Percentiles rank a stretch among this genome's conserved stretches.
These are phyloP conservation scores for Entophlyctis luteolus DNA, from an alignment of 192 early-diverging fungal genomes.

Conservation along the genomic window DNA sequence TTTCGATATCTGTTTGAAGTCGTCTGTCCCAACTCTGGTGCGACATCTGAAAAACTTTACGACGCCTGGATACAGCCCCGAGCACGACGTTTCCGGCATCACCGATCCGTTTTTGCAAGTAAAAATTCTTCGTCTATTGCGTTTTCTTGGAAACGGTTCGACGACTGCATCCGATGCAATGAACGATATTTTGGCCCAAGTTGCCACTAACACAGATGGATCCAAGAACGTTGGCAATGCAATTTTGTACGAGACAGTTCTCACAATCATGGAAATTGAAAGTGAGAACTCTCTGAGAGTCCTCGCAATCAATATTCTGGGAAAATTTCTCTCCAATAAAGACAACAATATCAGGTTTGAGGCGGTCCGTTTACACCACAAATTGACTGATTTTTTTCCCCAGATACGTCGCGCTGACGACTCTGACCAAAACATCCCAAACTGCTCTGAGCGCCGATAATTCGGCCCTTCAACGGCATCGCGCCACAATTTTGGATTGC, in stretches of 20 bases:
- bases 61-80: constrained; percentile 79
- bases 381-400: neutral
- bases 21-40: constrained; percentile 73
- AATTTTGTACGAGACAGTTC: constrained; percentile 94
- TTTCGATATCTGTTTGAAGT: constrained; percentile 5
- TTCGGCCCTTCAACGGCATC: constrained; percentile 93
- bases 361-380: neutral
- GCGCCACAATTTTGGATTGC: constrained; percentile 93
- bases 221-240: constrained; percentile 96
- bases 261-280: constrained; percentile 94
- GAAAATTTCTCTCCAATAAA: constrained; percentile 87
- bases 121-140: constrained; percentile 82
- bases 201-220: constrained; percentile 91
- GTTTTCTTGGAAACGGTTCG: constrained; percentile 81
- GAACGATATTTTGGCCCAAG: constrained; percentile 96
- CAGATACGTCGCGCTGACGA: constrained; percentile 96
- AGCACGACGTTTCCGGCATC: constrained; percentile 94
- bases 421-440: constrained; percentile 77
- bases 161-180: constrained; percentile 79
- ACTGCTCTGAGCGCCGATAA: constrained; percentile 72
- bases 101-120: constrained; percentile 98
- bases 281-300: constrained; percentile 86
- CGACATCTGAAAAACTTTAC: constrained; percentile 85
- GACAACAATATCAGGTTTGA: constrained; percentile 95
- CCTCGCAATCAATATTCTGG: constrained; percentile 95